Percentiles rank a stretch among this genome's conserved stretches.
These are phyloP conservation scores for Mimosa bimucronata DNA, from an alignment of 306 rosid species.

Conservation along the genomic window DNA sequence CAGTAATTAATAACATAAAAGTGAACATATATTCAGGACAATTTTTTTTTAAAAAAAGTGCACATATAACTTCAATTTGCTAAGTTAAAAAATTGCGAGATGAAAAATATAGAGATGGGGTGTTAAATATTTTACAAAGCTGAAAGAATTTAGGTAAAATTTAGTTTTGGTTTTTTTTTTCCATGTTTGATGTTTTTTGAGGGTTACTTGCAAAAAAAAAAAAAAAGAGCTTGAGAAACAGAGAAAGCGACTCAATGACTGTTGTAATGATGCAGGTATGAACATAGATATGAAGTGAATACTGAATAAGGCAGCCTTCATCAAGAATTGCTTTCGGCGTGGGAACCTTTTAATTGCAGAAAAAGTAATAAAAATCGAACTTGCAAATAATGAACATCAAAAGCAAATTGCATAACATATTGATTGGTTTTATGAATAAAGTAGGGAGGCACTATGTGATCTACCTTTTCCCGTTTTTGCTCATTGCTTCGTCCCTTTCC, in stretches of 20 bases:
- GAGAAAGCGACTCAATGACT: not conserved
- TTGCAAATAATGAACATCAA: not conserved
- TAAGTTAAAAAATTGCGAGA: not conserved
- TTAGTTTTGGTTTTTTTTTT: not conserved
- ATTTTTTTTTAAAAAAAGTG: no score
- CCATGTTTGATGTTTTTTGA: not conserved
- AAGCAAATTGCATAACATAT: not conserved
- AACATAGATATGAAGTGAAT: not conserved
- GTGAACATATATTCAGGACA: no score
- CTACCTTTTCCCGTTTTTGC: constrained; percentile 18
- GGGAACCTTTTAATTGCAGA: not conserved
- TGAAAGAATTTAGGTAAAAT: not conserved
- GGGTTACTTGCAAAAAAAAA: not conserved
- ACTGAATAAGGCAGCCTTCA: not conserved
- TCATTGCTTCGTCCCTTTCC: constrained; percentile 3
- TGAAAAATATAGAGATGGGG: not conserved
- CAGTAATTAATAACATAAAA: no score
- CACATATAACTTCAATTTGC: not conserved
- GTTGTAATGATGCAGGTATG: not conserved
- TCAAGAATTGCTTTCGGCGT: not conserved
- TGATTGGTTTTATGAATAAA: not conserved
- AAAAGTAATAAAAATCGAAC: not conserved
- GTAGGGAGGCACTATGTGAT: not conserved
- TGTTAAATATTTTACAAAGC: not conserved
- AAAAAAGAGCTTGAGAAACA: not conserved